Evolutionary conservation across 805 yeast species (phyloP), one percentile per base, ranked within the genome.

Genomic region (Candida fluviatilis): DNA sequence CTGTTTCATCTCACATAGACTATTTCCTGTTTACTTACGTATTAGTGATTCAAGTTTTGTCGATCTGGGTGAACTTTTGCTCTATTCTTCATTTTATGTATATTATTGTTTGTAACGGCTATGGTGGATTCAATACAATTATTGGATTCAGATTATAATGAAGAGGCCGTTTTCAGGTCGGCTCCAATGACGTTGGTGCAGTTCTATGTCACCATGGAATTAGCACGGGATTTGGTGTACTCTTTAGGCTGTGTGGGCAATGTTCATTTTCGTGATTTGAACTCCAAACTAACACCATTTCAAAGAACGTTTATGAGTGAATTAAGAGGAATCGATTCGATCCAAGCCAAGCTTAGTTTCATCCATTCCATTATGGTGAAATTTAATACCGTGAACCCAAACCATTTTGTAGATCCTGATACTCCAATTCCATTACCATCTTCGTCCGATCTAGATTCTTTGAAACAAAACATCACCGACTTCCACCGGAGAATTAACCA

Each of bases 371-470:
- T 54, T 28, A 62, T 68, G 70, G 19, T 31, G 14, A 65, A 60
- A 38, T 59, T 57, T 45, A 49, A 49, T 12, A 54, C 62, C 2
- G 31, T 54, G 5, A 54, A 48, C 36, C 49, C 52, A 4, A 66
- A 62, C 38, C 38, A 51, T 2, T 51, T 41, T 35, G 54, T 54
- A 32, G 53, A 54, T 21, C 43, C 58, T 28, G 64, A 71, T 3
- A 87, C 90, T 42, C 75, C 84, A 49, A 69, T 76, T 36, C 78
- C 79, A 3, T 51, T 66, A 31, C 69, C 69, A 4, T 36, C 62
- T 5, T 35, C 57, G 2, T 54, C 66, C 8, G 69, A 62, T 27
- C 54, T 66, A 53, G 71, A 66, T 43, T 57, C 52, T 12, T 49
- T 64, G 36, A 54, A 49, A 37, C 46, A 42, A 8, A 50, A 51